Conservation (phyloP, 2,329 filamentous ascomycete genomes). For the Epichloe sylvatica region DNA sequence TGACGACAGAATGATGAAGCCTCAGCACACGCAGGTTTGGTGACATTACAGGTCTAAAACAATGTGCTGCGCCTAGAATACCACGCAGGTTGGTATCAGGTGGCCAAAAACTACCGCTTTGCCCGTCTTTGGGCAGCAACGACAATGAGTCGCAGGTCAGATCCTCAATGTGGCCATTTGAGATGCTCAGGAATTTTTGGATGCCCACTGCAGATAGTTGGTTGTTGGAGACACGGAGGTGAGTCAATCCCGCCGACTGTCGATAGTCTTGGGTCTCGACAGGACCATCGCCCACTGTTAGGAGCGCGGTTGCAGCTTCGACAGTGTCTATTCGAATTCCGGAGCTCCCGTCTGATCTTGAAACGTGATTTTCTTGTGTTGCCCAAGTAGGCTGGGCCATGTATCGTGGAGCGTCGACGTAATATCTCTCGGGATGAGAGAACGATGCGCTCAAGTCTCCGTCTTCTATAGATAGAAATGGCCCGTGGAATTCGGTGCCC, state of each 20-base stretch:
- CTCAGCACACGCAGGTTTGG: conserved; percentile 38
- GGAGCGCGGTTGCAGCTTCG: conserved; percentile 14
- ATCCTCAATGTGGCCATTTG: conserved; percentile 34
- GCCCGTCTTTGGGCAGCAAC: conserved; percentile 13
- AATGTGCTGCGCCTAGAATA: conserved; percentile 29
- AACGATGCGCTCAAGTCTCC: conserved; percentile 31
- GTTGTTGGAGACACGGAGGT: conserved; percentile 40
- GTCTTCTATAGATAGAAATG: conserved; percentile 32
- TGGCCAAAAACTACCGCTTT: conserved; percentile 13
- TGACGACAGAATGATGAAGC: conserved; percentile 47
- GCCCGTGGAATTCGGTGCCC: conserved; percentile 24
- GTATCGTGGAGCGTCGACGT: conserved; percentile 32
- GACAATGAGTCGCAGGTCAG: conserved; percentile 35
- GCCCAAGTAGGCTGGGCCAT: background rate
- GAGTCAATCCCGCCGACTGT: conserved; percentile 28
- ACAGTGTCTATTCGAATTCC: conserved; percentile 15
- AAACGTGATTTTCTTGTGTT: background rate
- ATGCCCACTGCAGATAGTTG: conserved; percentile 30
- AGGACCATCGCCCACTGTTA: conserved; percentile 7
- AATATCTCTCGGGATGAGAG: conserved; percentile 31
- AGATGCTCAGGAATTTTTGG: conserved; percentile 27
- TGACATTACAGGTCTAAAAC: conserved; percentile 39
- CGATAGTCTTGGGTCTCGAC: conserved; percentile 9
- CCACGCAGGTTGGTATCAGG: conserved; percentile 24
- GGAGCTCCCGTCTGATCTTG: conserved; percentile 1